Percentiles rank a stretch among this genome's conserved stretches.
phyloP scores from a whole-genome alignment of 345 rosid species.

The Carallia pectinifolia region DNA sequence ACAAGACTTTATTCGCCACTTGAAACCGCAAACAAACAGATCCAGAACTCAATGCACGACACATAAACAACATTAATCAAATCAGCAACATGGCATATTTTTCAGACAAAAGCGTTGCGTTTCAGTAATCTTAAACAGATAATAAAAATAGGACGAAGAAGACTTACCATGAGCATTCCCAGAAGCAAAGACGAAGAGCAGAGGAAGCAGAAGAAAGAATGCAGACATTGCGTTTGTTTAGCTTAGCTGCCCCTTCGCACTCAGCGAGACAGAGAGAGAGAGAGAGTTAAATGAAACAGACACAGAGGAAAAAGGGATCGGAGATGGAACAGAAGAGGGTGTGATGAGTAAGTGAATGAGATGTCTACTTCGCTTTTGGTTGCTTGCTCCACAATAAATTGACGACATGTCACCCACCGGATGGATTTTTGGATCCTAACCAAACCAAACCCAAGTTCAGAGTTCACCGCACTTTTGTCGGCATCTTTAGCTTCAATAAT shows the following conservation, averaged over 20 bases:
- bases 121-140: not conserved
- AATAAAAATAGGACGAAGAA: not conserved
- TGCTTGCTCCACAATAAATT: not conserved
- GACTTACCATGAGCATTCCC: slow-evolving; percentile 37
- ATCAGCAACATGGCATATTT: not conserved
- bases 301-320: not conserved
- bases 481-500: no score
- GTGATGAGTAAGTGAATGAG: slow-evolving; percentile 2
- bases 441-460: no score
- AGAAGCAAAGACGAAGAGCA: slow-evolving; percentile 35
- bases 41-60: no score
- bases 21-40: no score
- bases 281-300: not conserved
- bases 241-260: not conserved
- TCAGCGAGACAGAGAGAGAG: no score
- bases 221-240: slow-evolving; percentile 18
- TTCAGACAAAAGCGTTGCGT: not conserved
- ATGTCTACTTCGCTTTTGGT: slow-evolving; percentile 14
- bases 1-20: no score
- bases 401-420: slow-evolving; percentile 24
- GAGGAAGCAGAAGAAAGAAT: slow-evolving; percentile 16
- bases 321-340: slow-evolving; percentile 7
- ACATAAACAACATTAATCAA: no score
- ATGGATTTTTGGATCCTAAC: no score
- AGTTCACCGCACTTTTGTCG: no score